Evolutionary conservation across 805 yeast genomes (phyloP).

Genomic region (Millerago galiae): DNA sequence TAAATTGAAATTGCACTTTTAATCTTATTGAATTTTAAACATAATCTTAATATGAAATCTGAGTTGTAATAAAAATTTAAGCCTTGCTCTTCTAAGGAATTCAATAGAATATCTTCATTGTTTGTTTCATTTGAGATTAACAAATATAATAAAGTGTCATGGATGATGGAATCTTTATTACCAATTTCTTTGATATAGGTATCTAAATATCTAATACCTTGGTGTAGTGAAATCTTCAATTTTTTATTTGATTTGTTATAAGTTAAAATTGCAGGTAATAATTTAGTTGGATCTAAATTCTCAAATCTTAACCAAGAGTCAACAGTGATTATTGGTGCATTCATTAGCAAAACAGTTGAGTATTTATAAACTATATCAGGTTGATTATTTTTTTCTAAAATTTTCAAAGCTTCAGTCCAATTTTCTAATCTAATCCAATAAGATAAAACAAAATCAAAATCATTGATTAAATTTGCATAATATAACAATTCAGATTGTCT

Average conservation of each 20-base stretch:
- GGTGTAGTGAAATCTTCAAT: conserved; percentile 44
- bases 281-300: conserved; percentile 49
- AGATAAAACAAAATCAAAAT: conserved; percentile 60
- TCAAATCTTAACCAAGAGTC: conserved; percentile 68
- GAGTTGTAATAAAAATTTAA: conserved; percentile 47
- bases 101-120: conserved; percentile 43
- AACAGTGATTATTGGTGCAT: conserved; percentile 63
- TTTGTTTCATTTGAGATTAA: conserved; percentile 37
- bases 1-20: conserved; percentile 71
- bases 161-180: conserved; percentile 43
- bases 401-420: conserved; percentile 68
- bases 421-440: conserved; percentile 63
- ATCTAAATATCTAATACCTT: conserved; percentile 58
- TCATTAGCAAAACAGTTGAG: conserved; percentile 61
- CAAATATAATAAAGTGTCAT: conserved; percentile 65
- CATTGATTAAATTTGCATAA: conserved; percentile 63
- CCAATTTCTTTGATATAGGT: conserved; percentile 43
- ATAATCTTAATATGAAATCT: conserved; percentile 69
- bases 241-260: conserved; percentile 47
- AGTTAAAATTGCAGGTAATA: conserved; percentile 71
- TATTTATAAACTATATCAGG: conserved; percentile 52
- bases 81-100: conserved; percentile 40
- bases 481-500: conserved; percentile 55
- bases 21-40: conserved; percentile 50
- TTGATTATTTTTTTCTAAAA: conserved; percentile 43